Base-by-base conservation (phyloP, 129 eudicot genomes). In the Cynara cardunculus region DNA sequence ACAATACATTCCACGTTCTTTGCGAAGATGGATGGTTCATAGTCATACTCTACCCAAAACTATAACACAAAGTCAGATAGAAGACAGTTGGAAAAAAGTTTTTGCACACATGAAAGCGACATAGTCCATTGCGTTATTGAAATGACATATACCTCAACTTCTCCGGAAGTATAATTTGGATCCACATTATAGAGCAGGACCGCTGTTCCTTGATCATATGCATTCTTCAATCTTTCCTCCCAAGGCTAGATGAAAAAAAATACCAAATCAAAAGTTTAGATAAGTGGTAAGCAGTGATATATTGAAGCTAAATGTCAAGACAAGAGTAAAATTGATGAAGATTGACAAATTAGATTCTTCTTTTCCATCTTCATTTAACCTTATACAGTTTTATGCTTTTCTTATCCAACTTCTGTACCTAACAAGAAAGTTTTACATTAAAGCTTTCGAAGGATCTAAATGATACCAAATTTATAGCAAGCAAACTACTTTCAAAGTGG, bases 171-270 rank as follows among this genome's bases (percentile, higher is more conserved):
- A 80, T 87, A 94, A 64, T 80, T 79, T 49, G 92, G 93, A 83
- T 90, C 90, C 86, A 94, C 80, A 84, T 94, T 94, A 61, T 69
- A 85, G 27, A 94, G 94, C 83, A 91, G 44, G 18, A 94, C 69
- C 27, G 91, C 85, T 49, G 84, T 81, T 75, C 92, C 93, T 65
- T 88, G 77, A 71, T 90, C 91, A 78, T 84, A 80, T 5, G 89
- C 92, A 74, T 16, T 72, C 78, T 84, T 79, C 86, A 94, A 75
- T 81, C 80, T 84, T 16, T 88, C 84, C 74, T 90, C 96, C 90
- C 91, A 94, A 67, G 90, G 89, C 97, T 91, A 87, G 27, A 81
- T 56, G 28, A 26, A 70, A 71, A 35, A 6, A 80, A 12, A 73
- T 37, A 24, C 16, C 27, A 69, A 53, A 19, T 31, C 49, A 71